Percentiles rank a stretch among this genome's conserved stretches.
Conservation (phyloP, 768 basidiomycete genomes). For the Chalciporus sphaerocephalus region DNA sequence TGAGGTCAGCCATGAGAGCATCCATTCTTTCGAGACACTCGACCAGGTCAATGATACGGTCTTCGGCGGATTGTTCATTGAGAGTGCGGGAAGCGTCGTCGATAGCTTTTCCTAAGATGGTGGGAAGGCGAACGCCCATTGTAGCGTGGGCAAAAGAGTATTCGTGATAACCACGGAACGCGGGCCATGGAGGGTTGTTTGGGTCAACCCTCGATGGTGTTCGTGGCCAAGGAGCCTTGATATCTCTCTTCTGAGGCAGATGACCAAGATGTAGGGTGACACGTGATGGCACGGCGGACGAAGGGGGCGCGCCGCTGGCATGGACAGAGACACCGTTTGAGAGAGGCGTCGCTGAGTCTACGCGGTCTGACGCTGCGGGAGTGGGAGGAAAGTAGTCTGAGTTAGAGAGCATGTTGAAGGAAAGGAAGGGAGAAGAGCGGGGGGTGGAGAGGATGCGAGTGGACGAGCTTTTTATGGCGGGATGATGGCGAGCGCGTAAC, state of each 20-base stretch:
- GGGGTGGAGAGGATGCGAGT: background rate
- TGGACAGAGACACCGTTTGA: background rate
- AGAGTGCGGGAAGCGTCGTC: slow-evolving; percentile 87
- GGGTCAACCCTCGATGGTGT: slow-evolving; percentile 77
- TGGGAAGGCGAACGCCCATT: slow-evolving; percentile 93
- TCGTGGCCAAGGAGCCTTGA: slow-evolving; percentile 68
- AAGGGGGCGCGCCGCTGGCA: slow-evolving; percentile 10
- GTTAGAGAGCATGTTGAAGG: slow-evolving; percentile 8
- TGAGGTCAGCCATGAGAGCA: slow-evolving; percentile 80
- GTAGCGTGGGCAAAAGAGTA: slow-evolving; percentile 88
- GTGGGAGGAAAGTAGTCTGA: slow-evolving; percentile 29
- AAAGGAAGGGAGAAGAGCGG: background rate
- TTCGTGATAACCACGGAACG: slow-evolving; percentile 76
- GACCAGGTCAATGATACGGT: slow-evolving; percentile 78
- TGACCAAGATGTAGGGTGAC: slow-evolving; percentile 73
- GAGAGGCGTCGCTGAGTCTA: slow-evolving; percentile 1
- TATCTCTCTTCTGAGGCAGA: slow-evolving; percentile 67
- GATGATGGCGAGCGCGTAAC: background rate
- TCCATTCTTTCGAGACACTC: slow-evolving; percentile 89
- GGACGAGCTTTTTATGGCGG: slow-evolving; percentile 10
- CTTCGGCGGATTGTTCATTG: slow-evolving; percentile 80
- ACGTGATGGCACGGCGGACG: slow-evolving; percentile 43
- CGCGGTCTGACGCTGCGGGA: slow-evolving; percentile 24
- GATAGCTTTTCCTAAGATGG: slow-evolving; percentile 93
- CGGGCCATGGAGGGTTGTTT: slow-evolving; percentile 81